Evolutionary conservation across 257 asterid species (phyloP).

Genomic region (Anisodus acutangulus): DNA sequence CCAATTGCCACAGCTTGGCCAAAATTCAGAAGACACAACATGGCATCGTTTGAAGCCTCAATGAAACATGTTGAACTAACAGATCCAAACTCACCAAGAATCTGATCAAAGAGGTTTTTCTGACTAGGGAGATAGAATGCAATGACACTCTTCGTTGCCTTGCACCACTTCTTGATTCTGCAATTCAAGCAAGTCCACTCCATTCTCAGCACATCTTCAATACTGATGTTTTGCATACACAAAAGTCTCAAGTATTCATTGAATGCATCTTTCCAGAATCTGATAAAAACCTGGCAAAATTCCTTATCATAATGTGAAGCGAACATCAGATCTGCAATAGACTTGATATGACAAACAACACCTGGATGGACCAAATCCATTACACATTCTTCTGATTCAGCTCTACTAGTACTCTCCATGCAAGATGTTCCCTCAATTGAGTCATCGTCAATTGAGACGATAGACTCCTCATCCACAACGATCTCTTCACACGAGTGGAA

Average conservation of each 20-base stretch:
- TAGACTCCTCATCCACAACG: conserved; percentile 45
- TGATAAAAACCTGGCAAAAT: conserved; percentile 48
- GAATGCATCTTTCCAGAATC: conserved; percentile 55
- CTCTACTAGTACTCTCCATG: conserved; percentile 43
- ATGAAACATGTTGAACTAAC: conserved; percentile 46
- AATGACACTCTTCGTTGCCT: conserved; percentile 48
- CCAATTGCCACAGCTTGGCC: conserved; percentile 65
- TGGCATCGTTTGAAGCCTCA: conserved; percentile 57
- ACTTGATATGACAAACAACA: conserved; percentile 49
- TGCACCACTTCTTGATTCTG: conserved; percentile 58
- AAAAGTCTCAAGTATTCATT: conserved; percentile 49
- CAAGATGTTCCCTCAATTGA: conserved; percentile 43
- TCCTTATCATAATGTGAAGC: conserved; percentile 54
- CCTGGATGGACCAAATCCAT: conserved; percentile 66
- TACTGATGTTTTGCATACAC: conserved; percentile 45
- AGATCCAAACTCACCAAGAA: conserved; percentile 48
- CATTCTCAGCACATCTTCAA: conserved; percentile 67
- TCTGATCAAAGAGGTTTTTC: conserved; percentile 54
- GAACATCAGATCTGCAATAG: conserved; percentile 60
- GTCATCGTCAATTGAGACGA: conserved; percentile 51
- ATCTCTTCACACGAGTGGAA: conserved; percentile 38
- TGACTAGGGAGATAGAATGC: conserved; percentile 50
- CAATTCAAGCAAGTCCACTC: conserved; percentile 61
- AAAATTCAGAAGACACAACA: conserved; percentile 58
- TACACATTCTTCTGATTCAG: conserved; percentile 47